Base-by-base conservation (phyloP, 805 yeast genomes). In the Yarrowia bubula region DNA sequence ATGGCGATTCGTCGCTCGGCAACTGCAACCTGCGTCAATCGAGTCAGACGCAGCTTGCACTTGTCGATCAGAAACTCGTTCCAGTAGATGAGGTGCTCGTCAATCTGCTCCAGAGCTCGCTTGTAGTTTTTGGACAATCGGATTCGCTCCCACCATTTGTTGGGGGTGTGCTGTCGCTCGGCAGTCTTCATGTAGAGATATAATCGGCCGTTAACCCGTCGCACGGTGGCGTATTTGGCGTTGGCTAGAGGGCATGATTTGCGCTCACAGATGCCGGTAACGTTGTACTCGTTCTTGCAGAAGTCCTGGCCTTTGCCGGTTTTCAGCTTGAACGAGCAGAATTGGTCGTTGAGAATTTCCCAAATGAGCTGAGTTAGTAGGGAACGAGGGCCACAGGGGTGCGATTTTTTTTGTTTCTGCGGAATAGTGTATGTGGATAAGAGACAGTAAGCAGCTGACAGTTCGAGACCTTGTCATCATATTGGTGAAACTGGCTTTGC, bases 91-190 rank as follows among this genome's bases (percentile, higher is more conserved):
- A 95, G 80, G 70, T 91, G 90, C 67, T 86, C 87, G 76, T 93
- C 98, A 65, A 95, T 84, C 76, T 95, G 99, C 68, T 83, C 83
- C 72, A 95, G 81, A 0, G 98, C 98, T 75, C 84, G 89, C 63
- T 87, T 83, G 75, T 92, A 95, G 76, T 95, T 92, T 77, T 90
- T 92, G 53, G 95, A 89, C 67, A 95, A 81, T 76, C 87, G 89
- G 73, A 95, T 88, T 72, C 98, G 84, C 78, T 95, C 98, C 99
- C 99, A 95, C 75, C 90, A 79, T 71, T 89, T 88, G 48, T 89
- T 85, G 13, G 99, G 99, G 68, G 92, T 89, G 75, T 95, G 98
- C 18, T 96, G 96, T 78, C 99, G 86, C 79, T 95, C 99, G 0
- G 96, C 96, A 1, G 98, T 95, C 76, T 95, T 95, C 91, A 95